A percentile compares a stretch with the other conserved stretches of the same genome.
Evolutionary conservation across 768 basidiomycete species (phyloP).

Genomic region (Xerocomus spinulosus): DNA sequence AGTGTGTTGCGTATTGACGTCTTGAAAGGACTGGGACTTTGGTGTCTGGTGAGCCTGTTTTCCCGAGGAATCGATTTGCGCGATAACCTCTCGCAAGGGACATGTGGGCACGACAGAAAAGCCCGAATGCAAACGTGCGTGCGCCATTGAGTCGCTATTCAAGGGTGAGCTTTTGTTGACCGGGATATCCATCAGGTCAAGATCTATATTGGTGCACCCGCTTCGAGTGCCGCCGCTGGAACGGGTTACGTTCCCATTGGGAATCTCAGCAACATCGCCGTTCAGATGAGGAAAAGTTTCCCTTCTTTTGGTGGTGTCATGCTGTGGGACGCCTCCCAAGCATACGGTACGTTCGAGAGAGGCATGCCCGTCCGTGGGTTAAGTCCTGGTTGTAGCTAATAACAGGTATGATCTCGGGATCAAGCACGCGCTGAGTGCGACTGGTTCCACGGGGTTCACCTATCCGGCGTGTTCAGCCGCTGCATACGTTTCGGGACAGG

Average conservation of each 20-base stretch:
- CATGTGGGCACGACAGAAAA: conserved; percentile 39
- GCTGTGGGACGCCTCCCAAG: conserved; percentile 45
- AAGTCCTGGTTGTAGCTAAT: conserved; percentile 39
- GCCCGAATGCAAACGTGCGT: conserved; percentile 38
- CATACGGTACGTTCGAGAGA: conserved; percentile 21
- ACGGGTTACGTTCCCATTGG: conserved; percentile 34
- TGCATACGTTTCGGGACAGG: conserved; percentile 44
- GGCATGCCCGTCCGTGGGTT: background rate
- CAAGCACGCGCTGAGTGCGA: conserved; percentile 53
- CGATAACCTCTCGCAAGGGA: too few species aligned
- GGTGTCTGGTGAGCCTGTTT: conserved; percentile 31
- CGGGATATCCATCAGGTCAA: conserved; percentile 27
- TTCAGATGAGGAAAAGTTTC: conserved; percentile 34
- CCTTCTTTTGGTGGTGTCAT: conserved; percentile 43
- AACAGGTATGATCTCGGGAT: conserved; percentile 54
- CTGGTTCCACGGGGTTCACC: conserved; percentile 66
- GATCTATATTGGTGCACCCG: conserved; percentile 42
- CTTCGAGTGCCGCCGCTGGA: conserved; percentile 39
- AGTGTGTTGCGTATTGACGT: background rate
- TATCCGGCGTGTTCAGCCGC: conserved; percentile 58
- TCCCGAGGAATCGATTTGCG: too few species aligned
- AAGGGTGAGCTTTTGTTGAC: conserved; percentile 2
- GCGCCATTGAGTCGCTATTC: background rate
- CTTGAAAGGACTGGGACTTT: conserved; percentile 44
- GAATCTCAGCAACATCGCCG: conserved; percentile 32